Evolutionary conservation across 2,329 filamentous ascomycete species (phyloP), one percentile per base, ranked within the genome.

Genomic region (Golovinomyces cichoracearum): DNA sequence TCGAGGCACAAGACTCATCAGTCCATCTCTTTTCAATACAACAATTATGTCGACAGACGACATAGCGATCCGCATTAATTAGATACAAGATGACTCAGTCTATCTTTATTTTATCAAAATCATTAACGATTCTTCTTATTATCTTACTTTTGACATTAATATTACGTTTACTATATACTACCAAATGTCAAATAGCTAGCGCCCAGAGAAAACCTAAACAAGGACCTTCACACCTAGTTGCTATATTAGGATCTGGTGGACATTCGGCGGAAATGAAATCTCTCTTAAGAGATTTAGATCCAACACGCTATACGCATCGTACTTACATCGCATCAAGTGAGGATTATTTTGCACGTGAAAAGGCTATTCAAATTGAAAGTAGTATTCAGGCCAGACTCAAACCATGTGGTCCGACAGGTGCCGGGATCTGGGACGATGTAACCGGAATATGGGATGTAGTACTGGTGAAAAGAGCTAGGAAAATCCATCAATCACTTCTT

Each of bases 261-360:
- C 90, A 98, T 64, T 94, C 90, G 0, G 78, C 84, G 45, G 90
- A 98, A 64, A 93, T 98, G 81, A 70, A 93, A 53, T 76, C 80
- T 58, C 81, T 94, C 67, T 74, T 98, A 56, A 66, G 68, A 55
- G 72, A 71, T 54, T 73, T 72, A 58, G 68, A 66, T 50, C 63
- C 64, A 35, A 68, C 67, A 53, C 41, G 61, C 48, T 60, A 63
- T 58, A 64, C 78, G 64, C 78, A 82, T 57, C 74, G 90, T 23
- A 88, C 83, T 25, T 98, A 93, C 62, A 54, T 61, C 15, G 70
- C 92, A 49, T 81, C 79, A 53, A 76, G 73, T 1, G 85, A 81
- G 0, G 90, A 98, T 59, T 63, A 61, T 7, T 75, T 83, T 60
- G 90, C 82, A 15, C 69, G 73, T 1, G 64, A 70, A 17, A 73